A percentile compares a stretch with the other conserved stretches of the same genome.
Conservation (phyloP, 1,139 yeast genomes). For the Hemisphaericaspora xylofermentans region DNA sequence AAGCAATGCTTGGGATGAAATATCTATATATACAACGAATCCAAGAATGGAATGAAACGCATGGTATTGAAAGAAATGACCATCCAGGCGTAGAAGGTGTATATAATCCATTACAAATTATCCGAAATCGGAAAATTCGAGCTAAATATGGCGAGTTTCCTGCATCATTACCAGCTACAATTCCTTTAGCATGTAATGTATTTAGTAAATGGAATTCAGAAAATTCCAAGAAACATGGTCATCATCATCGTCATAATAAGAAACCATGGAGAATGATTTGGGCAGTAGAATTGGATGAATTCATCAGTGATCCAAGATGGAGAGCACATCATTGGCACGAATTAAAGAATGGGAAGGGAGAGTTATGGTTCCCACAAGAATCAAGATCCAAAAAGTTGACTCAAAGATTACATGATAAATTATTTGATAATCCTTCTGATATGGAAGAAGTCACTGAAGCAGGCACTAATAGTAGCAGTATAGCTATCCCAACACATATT, state of each 20-base stretch:
- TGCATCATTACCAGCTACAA: conserved; percentile 29
- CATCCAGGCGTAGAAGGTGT: conserved; percentile 60
- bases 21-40: conserved; percentile 48
- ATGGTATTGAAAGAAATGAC: conserved; percentile 13
- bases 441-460: conserved; percentile 14
- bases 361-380: conserved; percentile 54
- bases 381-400: conserved; percentile 7
- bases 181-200: conserved; percentile 55
- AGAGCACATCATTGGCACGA: conserved; percentile 65
- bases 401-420: conserved; percentile 29
- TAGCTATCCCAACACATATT: not conserved
- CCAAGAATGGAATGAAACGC: conserved; percentile 22
- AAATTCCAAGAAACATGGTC: conserved; percentile 13
- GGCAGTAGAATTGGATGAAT: conserved; percentile 69
- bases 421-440: conserved; percentile 22
- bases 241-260: too few relatives aligned
- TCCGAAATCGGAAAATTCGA: conserved; percentile 63
- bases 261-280: conserved; percentile 47
- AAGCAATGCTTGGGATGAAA: conserved; percentile 49
- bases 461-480: not conserved
- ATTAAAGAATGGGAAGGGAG: conserved; percentile 52
- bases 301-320: conserved; percentile 64
- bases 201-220: conserved; percentile 41
- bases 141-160: conserved; percentile 46
- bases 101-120: conserved; percentile 78